Conservation (phyloP, 129 eudicot genomes). For the Dittrichia graveolens region DNA sequence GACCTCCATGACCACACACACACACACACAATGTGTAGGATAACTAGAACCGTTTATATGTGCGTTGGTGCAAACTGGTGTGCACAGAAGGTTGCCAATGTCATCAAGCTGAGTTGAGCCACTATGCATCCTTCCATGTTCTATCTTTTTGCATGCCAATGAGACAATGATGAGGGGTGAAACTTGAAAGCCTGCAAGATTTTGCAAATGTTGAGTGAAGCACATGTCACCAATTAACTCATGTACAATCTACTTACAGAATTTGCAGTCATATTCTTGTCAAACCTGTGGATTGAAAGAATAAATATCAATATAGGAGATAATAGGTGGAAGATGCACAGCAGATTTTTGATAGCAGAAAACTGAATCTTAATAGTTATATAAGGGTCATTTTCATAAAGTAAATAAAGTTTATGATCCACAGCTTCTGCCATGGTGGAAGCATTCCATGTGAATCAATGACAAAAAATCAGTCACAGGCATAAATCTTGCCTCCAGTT, state of each 20-base stretch:
- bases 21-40: neutral
- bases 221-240: neutral
- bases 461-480: neutral
- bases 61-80: slow-evolving; percentile 13
- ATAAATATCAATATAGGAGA: neutral
- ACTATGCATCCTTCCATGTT: slow-evolving; percentile 5
- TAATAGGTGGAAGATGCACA: neutral
- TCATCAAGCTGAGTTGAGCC: neutral
- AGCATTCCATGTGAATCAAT: neutral
- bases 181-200: neutral
- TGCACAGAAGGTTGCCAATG: neutral
- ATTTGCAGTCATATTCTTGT: neutral
- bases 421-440: neutral
- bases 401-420: neutral
- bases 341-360: slow-evolving; percentile 12
- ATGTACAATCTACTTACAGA: slow-evolving; percentile 17
- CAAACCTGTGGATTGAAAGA: slow-evolving; percentile 5
- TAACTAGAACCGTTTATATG: slow-evolving; percentile 7
- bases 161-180: neutral
- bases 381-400: slow-evolving; percentile 1
- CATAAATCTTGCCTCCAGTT: neutral
- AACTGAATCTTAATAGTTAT: neutral
- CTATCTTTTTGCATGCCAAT: slow-evolving; percentile 6
- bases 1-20: neutral
- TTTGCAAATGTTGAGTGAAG: neutral